Conservation (phyloP, 805 yeast species). For the Ogataea minuta region DNA sequence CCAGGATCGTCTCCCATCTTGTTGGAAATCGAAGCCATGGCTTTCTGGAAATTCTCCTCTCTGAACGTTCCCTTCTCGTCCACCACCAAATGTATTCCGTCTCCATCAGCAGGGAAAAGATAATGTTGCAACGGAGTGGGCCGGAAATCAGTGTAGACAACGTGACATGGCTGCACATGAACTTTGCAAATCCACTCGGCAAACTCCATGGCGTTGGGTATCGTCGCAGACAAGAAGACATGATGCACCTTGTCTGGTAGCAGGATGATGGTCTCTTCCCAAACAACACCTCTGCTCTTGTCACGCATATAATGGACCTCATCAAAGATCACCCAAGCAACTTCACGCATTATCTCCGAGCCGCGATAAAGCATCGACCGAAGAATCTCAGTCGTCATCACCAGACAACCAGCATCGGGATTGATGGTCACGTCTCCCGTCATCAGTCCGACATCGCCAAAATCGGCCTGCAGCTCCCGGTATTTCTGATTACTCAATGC, state of each 20-base stretch:
- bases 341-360: constrained; percentile 97
- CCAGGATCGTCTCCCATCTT: constrained; percentile 82
- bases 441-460: constrained; percentile 97
- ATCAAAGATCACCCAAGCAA: constrained; percentile 97
- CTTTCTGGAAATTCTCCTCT: constrained; percentile 97
- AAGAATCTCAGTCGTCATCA: constrained; percentile 98
- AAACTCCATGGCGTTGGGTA: constrained; percentile 97
- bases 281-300: constrained; percentile 96
- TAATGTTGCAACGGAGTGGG: constrained; percentile 99
- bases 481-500: constrained; percentile 93
- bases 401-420: constrained; percentile 97
- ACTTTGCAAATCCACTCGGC: constrained; percentile 98
- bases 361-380: constrained; percentile 97
- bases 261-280: constrained; percentile 98
- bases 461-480: constrained; percentile 86
- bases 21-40: constrained; percentile 90
- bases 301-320: constrained; percentile 99
- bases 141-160: constrained; percentile 97
- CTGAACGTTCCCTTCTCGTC: constrained; percentile 96
- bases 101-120: constrained; percentile 97
- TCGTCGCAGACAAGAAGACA: constrained; percentile 92
- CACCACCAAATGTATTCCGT: constrained; percentile 95
- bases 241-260: constrained; percentile 95
- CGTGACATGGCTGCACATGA: constrained; percentile 96
- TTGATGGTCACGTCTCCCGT: constrained; percentile 99